Conservation (phyloP, 176 grass and related monocot genomes). For the Aegilops tauschii region DNA sequence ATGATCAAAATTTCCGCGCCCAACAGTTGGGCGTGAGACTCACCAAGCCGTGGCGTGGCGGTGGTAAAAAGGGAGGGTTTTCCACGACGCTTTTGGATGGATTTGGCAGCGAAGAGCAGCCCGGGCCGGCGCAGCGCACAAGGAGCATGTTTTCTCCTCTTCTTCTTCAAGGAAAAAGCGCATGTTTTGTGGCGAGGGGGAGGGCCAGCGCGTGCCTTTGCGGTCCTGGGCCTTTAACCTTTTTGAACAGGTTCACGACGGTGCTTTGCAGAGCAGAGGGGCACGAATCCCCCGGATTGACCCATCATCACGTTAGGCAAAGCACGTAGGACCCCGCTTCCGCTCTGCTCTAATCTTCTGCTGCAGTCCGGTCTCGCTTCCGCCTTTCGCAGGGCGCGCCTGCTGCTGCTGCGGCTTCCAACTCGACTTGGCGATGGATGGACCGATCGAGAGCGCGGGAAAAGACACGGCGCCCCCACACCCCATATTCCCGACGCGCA, state of each 20-base stretch:
- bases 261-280: neutral
- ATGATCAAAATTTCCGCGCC: neutral
- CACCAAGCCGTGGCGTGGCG: neutral
- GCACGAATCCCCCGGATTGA: constrained; percentile 32
- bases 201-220: constrained; percentile 4
- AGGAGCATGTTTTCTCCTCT: too few relatives aligned
- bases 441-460: neutral
- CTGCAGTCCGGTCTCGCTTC: neutral
- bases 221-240: neutral
- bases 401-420: neutral
- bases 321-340: neutral
- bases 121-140: too few relatives aligned
- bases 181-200: too few relatives aligned
- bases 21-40: neutral
- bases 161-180: too few relatives aligned
- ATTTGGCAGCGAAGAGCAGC: neutral
- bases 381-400: neutral
- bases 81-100: neutral
- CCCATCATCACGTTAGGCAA: constrained; percentile 13
- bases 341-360: neutral
- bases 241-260: neutral
- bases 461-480: constrained; percentile 26
- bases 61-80: neutral
- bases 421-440: neutral
- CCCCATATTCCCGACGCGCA: constrained; percentile 33